These are phyloP conservation scores for Xylogone sp. DNA, from an alignment of 2,329 filamentous ascomycete species.

Conservation along the genomic window DNA sequence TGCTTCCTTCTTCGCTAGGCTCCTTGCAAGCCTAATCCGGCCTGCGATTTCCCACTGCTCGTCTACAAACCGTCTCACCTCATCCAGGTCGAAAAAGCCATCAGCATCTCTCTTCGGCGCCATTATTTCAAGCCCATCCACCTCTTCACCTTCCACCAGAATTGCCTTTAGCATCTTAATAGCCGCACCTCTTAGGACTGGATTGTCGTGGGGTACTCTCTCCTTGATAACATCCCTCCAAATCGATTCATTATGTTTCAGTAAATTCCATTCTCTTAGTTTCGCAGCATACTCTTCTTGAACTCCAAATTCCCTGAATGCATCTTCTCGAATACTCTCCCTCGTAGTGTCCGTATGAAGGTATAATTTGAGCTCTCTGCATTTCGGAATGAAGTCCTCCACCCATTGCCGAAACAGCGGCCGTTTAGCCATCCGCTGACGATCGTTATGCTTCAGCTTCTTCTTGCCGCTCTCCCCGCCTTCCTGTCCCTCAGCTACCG, in stretches of 20 bases:
- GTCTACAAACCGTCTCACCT: constrained; percentile 38
- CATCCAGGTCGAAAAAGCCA: constrained; percentile 41
- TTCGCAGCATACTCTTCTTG: constrained; percentile 39
- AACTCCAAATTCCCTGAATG: constrained; percentile 47
- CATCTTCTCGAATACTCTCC: constrained; percentile 46
- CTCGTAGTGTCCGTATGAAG: constrained; percentile 28
- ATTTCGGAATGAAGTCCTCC: constrained; percentile 57
- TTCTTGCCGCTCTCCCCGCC: constrained; percentile 29
- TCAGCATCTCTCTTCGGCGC: constrained; percentile 28
- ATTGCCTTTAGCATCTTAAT: constrained; percentile 45
- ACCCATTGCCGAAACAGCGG: constrained; percentile 58
- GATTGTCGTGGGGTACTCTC: constrained; percentile 24
- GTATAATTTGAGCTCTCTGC: constrained; percentile 37
- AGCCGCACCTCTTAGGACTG: constrained; percentile 18
- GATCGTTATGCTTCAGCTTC: constrained; percentile 50
- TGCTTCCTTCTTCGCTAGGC: constrained; percentile 13
- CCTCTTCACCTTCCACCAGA: constrained; percentile 40
- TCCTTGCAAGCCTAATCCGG: constrained; percentile 27
- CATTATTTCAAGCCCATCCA: constrained; percentile 32
- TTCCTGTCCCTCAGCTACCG: constrained; percentile 16
- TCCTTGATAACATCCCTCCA: constrained; percentile 42
- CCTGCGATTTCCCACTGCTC: constrained; percentile 35
- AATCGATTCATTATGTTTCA: constrained; percentile 39
- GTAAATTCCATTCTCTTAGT: constrained; percentile 36
- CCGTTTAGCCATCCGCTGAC: constrained; percentile 50